Evolutionary conservation across 2,329 filamentous ascomycete genomes (phyloP).

Genomic region (Sclerotinia trifoliorum): DNA sequence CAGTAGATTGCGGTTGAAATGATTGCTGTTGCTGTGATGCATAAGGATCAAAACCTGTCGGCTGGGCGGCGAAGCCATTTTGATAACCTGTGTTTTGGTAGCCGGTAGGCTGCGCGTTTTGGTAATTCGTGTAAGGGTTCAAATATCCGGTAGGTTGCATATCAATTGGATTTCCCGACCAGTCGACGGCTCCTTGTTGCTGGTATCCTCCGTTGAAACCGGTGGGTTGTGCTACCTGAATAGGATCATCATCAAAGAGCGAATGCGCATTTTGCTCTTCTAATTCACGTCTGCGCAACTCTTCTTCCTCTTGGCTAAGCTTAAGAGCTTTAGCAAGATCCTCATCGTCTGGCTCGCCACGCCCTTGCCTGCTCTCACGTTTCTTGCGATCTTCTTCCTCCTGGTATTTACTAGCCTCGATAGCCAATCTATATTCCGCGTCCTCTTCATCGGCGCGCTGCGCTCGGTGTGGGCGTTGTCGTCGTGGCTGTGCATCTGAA

Average conservation of each 20-base stretch:
- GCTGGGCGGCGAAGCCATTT: constrained; percentile 68
- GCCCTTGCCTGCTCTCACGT: constrained; percentile 59
- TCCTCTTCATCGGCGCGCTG: constrained; percentile 74
- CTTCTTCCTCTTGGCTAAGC: constrained; percentile 92
- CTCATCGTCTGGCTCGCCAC: constrained; percentile 62
- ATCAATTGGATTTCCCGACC: constrained; percentile 93
- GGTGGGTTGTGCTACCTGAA: constrained; percentile 62
- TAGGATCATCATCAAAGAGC: constrained; percentile 80
- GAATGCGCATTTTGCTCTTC: constrained; percentile 82
- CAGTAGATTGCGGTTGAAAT: constrained; percentile 58
- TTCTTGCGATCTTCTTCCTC: constrained; percentile 84
- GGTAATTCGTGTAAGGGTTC: constrained; percentile 56
- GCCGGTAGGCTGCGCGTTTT: constrained; percentile 54
- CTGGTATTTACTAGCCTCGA: constrained; percentile 93
- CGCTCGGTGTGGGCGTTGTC: constrained; percentile 49
- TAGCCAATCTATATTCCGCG: constrained; percentile 81
- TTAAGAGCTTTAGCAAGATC: constrained; percentile 94
- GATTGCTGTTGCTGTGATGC: constrained; percentile 47
- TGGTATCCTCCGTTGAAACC: constrained; percentile 97
- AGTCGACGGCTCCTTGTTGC: constrained; percentile 93
- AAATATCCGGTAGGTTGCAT: constrained; percentile 77
- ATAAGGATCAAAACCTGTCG: constrained; percentile 70
- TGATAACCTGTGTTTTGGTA: constrained; percentile 65
- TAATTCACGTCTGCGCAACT: constrained; percentile 79
- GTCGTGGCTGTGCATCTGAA: constrained; percentile 44